A percentile compares a stretch with the other conserved stretches of the same genome.
phyloP scores from a whole-genome alignment of 306 rosid genomes.

The Cucurbita moschata region DNA sequence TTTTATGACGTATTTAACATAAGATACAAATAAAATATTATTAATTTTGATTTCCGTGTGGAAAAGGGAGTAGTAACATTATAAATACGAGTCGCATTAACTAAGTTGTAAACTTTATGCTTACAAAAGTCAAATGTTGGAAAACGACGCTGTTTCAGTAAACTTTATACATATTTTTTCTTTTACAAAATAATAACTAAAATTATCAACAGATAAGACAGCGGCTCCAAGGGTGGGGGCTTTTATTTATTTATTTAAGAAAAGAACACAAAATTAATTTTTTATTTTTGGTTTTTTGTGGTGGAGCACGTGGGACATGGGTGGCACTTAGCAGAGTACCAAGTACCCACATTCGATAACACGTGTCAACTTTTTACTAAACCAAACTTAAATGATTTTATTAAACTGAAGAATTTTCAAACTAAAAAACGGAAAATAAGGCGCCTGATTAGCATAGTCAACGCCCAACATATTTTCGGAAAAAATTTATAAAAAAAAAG shows the following conservation, averaged over 20 bases:
- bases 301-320: slow-evolving; percentile 3
- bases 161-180: no score
- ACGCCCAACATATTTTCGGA: not conserved
- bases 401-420: not conserved
- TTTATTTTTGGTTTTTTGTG: not conserved
- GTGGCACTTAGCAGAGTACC: not conserved
- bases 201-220: no score
- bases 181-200: no score
- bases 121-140: not conserved
- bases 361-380: not conserved
- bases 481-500: not conserved
- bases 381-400: not conserved
- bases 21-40: not conserved
- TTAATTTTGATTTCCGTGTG: not conserved
- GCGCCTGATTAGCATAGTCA: not conserved
- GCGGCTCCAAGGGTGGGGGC: no score
- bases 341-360: not conserved
- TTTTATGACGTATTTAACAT: not conserved
- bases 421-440: not conserved
- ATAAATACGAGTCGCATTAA: not conserved
- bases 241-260: no score
- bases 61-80: not conserved
- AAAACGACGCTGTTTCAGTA: not conserved
- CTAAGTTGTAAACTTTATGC: no score
- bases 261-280: no score